Evolutionary conservation across 306 rosid species (phyloP).

Genomic region (Bauhinia variegata): DNA sequence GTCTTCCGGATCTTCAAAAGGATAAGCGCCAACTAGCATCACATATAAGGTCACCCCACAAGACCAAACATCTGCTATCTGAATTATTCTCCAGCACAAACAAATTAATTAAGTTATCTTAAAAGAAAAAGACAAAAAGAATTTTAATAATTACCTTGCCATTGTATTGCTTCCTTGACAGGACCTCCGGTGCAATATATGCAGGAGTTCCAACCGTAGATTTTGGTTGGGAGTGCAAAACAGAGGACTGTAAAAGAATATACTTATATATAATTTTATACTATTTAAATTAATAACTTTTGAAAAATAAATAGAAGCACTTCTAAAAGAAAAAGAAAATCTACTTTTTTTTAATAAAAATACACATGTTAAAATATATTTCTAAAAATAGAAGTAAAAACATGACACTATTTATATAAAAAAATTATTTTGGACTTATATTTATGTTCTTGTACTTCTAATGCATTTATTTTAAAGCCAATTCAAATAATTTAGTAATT

Average conservation of each 20-base stretch:
- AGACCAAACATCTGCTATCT: conserved; percentile 99
- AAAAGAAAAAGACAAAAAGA: conserved; percentile 15
- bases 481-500: too few relatives aligned
- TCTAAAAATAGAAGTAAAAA: too few relatives aligned
- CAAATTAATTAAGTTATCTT: conserved; percentile 16
- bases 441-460: too few relatives aligned
- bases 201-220: conserved; percentile 99
- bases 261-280: too few relatives aligned
- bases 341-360: too few relatives aligned
- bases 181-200: conserved; percentile 94
- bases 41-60: conserved; percentile 99
- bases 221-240: conserved; percentile 96
- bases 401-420: too few relatives aligned
- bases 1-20: conserved; percentile 97
- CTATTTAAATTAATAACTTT: too few relatives aligned
- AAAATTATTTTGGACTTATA: too few relatives aligned
- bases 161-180: conserved; percentile 82
- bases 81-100: conserved; percentile 43
- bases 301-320: too few relatives aligned
- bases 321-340: too few relatives aligned
- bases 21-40: conserved; percentile 99
- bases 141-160: conserved; percentile 61
- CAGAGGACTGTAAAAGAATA: conserved; percentile 75
- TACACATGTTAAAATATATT: too few relatives aligned
- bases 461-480: too few relatives aligned